phyloP scores from a whole-genome alignment of 176 grass and related monocot genomes.

The Avena sativa region DNA sequence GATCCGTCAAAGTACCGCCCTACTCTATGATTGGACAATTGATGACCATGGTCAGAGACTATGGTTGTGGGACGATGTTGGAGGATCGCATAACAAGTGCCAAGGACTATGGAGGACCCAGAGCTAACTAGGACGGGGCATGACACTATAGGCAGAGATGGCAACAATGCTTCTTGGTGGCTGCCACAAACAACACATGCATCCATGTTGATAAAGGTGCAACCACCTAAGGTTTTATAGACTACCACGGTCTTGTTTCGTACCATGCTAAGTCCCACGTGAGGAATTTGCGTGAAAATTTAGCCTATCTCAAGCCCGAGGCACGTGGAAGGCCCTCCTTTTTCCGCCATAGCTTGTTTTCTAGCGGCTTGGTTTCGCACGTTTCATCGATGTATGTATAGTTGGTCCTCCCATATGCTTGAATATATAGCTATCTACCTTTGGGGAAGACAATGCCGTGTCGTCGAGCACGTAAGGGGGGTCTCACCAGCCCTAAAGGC shows the following conservation, averaged over 20 bases:
- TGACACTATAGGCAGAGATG: background rate
- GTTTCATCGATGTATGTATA: background rate
- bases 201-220: background rate
- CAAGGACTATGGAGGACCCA: slow-evolving; percentile 4
- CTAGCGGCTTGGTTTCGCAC: background rate
- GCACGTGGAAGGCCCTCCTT: background rate
- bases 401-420: background rate
- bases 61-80: background rate
- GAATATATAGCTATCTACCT: background rate
- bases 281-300: background rate
- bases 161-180: background rate
- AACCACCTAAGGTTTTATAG: background rate
- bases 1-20: background rate
- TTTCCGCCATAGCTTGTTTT: background rate
- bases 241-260: background rate
- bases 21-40: background rate
- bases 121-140: background rate
- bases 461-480: background rate
- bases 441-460: background rate
- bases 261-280: background rate
- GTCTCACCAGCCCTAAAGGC: background rate
- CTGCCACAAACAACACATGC: background rate
- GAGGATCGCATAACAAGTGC: background rate
- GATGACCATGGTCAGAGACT: background rate
- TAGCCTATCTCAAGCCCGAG: background rate